phyloP scores from a whole-genome alignment of 1,284 basidiomycete genomes.

The Gomphus bonarii region DNA sequence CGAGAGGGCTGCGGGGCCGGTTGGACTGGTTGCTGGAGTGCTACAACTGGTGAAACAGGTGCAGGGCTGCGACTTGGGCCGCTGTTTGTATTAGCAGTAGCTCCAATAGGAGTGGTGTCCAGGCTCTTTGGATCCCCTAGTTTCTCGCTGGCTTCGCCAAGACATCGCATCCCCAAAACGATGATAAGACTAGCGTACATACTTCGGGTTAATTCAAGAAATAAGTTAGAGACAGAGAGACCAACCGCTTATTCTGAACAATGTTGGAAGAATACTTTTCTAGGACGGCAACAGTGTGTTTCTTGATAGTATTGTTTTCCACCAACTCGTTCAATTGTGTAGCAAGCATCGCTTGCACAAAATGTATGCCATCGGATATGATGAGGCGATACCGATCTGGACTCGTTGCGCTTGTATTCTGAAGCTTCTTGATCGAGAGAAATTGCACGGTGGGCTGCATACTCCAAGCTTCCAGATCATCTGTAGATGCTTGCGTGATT shows the following conservation, averaged over 20 bases:
- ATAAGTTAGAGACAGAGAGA: constrained; percentile 1
- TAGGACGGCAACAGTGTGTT: constrained; percentile 66
- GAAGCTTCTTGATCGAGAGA: constrained; percentile 74
- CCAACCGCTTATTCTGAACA: constrained; percentile 77
- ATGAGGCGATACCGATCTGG: constrained; percentile 60
- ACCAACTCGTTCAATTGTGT: constrained; percentile 83
- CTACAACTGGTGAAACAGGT: constrained; percentile 18
- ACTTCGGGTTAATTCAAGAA: background rate
- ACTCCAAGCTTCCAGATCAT: constrained; percentile 41
- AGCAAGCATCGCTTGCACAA: constrained; percentile 90
- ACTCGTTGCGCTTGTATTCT: constrained; percentile 22
- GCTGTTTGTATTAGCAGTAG: constrained; percentile 16
- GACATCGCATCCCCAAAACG: constrained; percentile 61
- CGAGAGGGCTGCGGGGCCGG: constrained; percentile 16
- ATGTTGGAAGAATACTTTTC: constrained; percentile 77
- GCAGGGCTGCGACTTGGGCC: constrained; percentile 18
- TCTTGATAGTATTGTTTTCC: constrained; percentile 55
- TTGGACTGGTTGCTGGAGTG: constrained; percentile 16
- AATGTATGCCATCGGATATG: constrained; percentile 73
- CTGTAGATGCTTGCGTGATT: constrained; percentile 32
- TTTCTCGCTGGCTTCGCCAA: constrained; percentile 48
- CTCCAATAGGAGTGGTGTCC: constrained; percentile 22
- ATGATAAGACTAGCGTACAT: constrained; percentile 63
- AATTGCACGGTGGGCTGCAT: constrained; percentile 66
- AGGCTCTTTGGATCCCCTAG: constrained; percentile 59